Evolutionary conservation across 2,329 filamentous ascomycete genomes (phyloP).

Genomic region (Colletotrichum liaoningense): DNA sequence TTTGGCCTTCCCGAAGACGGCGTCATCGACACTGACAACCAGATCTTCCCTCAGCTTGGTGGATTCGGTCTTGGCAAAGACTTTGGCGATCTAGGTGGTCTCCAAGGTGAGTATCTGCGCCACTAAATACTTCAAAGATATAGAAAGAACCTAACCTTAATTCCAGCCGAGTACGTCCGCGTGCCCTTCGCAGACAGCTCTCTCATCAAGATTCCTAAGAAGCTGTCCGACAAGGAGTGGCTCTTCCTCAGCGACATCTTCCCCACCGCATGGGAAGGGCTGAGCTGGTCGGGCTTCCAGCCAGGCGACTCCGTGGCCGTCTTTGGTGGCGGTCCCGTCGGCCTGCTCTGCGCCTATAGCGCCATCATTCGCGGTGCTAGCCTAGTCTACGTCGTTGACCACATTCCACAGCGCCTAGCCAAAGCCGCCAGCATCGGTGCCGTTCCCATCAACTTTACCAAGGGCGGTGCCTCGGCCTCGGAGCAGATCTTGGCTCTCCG

Average conservation of each 20-base stretch:
- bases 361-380: slow-evolving; percentile 41
- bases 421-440: slow-evolving; percentile 39
- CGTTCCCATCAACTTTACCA: slow-evolving; percentile 39
- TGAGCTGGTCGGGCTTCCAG: slow-evolving; percentile 67
- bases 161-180: slow-evolving; percentile 63
- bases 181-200: slow-evolving; percentile 77
- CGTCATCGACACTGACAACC: background rate
- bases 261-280: slow-evolving; percentile 65
- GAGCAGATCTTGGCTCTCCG: slow-evolving; percentile 38
- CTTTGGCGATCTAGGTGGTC: slow-evolving; percentile 13
- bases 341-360: slow-evolving; percentile 60
- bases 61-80: slow-evolving; percentile 3
- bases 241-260: slow-evolving; percentile 59
- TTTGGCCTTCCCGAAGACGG: slow-evolving; percentile 39
- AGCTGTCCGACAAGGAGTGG: slow-evolving; percentile 71
- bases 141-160: background rate
- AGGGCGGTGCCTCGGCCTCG: slow-evolving; percentile 22
- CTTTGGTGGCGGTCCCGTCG: slow-evolving; percentile 73
- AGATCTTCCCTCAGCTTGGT: background rate
- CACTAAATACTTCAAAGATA: no score
- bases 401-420: slow-evolving; percentile 38
- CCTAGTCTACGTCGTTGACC: slow-evolving; percentile 39
- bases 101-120: slow-evolving; percentile 14
- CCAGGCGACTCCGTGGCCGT: slow-evolving; percentile 71
- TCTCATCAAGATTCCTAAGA: slow-evolving; percentile 70